A percentile compares a stretch with the other conserved stretches of the same genome.
Conservation (phyloP, 179 eudicot genomes). For the Patellifolia procumbens region DNA sequence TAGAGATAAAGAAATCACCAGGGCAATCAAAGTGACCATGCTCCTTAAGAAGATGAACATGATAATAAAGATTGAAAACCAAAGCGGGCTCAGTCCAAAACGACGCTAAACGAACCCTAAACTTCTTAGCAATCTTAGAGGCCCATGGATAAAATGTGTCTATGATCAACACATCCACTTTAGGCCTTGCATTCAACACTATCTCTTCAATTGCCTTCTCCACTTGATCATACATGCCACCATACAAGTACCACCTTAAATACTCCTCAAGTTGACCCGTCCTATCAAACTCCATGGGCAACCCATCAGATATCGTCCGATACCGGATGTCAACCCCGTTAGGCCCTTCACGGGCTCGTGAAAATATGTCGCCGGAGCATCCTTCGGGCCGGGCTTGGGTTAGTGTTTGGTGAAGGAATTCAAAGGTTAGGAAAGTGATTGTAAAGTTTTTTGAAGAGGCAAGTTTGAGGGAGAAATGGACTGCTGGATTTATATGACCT, state of each 20-base stretch:
- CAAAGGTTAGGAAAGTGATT: slow-evolving; percentile 70
- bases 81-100: slow-evolving; percentile 55
- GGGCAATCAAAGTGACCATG: slow-evolving; percentile 39
- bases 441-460: slow-evolving; percentile 60
- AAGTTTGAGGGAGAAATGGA: slow-evolving; percentile 63
- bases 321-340: slow-evolving; percentile 58
- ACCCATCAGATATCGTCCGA: slow-evolving; percentile 33
- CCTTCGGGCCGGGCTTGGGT: slow-evolving; percentile 20
- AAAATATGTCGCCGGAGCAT: slow-evolving; percentile 38
- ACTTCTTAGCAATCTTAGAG: slow-evolving; percentile 33
- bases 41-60: slow-evolving; percentile 34
- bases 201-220: slow-evolving; percentile 24
- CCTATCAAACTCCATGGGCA: slow-evolving; percentile 39
- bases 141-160: slow-evolving; percentile 48
- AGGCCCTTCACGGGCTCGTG: slow-evolving; percentile 32
- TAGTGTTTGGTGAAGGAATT: slow-evolving; percentile 49
- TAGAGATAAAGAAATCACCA: slow-evolving; percentile 16
- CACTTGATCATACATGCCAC: slow-evolving; percentile 40
- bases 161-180: slow-evolving; percentile 31
- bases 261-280: slow-evolving; percentile 17
- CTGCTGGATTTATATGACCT: slow-evolving; percentile 71
- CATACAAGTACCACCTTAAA: slow-evolving; percentile 28
- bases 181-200: slow-evolving; percentile 9
- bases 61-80: slow-evolving; percentile 38
- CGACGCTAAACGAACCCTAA: slow-evolving; percentile 33